A percentile compares a stretch with the other conserved stretches of the same genome.
Evolutionary conservation across 2,329 filamentous ascomycete species (phyloP).

Genomic region (Fusarium subtropicale): DNA sequence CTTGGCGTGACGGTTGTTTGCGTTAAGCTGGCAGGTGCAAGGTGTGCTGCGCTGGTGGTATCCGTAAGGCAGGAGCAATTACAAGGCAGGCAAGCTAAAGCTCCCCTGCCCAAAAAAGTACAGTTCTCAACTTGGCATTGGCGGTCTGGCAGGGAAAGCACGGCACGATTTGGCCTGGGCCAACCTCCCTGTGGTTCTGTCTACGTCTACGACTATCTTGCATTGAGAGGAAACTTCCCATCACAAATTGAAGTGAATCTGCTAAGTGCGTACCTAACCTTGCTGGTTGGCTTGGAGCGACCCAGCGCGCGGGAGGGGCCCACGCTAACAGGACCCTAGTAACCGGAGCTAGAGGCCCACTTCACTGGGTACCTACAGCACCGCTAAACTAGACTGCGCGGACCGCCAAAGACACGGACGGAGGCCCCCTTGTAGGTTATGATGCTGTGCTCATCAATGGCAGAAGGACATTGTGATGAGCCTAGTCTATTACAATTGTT

Average conservation of each 20-base stretch:
- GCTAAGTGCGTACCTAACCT: constrained; percentile 4
- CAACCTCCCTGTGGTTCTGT: constrained; percentile 2
- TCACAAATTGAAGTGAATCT: constrained; percentile 34
- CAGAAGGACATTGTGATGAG: constrained; percentile 26
- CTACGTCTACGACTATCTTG: constrained; percentile 11
- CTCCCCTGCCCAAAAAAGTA: constrained; percentile 20
- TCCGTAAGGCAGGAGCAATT: constrained; percentile 21
- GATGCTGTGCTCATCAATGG: constrained; percentile 31
- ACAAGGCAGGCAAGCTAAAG: constrained; percentile 22
- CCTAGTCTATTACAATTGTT: constrained; percentile 18
- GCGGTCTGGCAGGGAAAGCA: constrained; percentile 41
- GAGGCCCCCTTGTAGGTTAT: constrained; percentile 26
- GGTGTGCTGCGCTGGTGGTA: constrained; percentile 21
- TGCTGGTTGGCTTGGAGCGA: constrained; percentile 24
- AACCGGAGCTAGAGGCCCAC: constrained; percentile 27
- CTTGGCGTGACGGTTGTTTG: constrained; percentile 36
- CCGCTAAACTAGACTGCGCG: constrained; percentile 6
- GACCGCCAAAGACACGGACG: constrained; percentile 23
- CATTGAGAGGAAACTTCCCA: constrained; percentile 25
- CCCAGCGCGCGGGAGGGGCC: constrained; percentile 32
- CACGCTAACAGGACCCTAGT: constrained; percentile 34
- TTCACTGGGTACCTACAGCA: constrained; percentile 8
- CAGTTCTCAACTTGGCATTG: constrained; percentile 28
- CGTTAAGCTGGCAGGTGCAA: constrained; percentile 27
- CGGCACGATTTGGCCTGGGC: constrained; percentile 19